These are phyloP conservation scores for Ogataea saltuana DNA, from an alignment of 805 yeast species.

Conservation along the genomic window DNA sequence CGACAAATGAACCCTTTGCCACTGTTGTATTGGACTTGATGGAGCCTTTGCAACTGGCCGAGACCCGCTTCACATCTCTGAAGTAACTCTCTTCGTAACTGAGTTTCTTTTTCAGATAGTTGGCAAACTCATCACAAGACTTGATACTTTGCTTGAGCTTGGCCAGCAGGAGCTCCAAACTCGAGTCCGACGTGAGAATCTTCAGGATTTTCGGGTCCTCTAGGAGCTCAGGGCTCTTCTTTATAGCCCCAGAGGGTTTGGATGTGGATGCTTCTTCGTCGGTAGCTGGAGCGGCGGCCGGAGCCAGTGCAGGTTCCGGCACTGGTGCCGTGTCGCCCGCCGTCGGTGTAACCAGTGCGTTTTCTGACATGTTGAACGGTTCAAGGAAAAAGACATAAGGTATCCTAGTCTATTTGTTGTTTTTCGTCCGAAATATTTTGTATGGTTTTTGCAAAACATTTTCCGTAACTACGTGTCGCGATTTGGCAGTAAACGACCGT, in stretches of 20 bases:
- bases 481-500: constrained; percentile 5
- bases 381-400: not conserved
- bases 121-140: constrained; percentile 83
- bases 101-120: constrained; percentile 76
- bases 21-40: constrained; percentile 42
- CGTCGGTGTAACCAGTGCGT: not conserved
- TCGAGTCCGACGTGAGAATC: constrained; percentile 67
- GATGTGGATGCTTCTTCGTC: not conserved
- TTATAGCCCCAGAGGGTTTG: not conserved
- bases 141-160: constrained; percentile 77
- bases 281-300: not conserved
- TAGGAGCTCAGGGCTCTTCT: constrained; percentile 39
- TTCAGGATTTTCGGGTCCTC: constrained; percentile 51
- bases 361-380: constrained; percentile 1
- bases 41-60: constrained; percentile 43
- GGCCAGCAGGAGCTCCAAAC: constrained; percentile 68
- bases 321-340: not conserved
- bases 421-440: not conserved
- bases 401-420: not conserved
- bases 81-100: constrained; percentile 76
- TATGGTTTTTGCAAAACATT: not conserved
- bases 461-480: constrained; percentile 5
- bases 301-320: not conserved
- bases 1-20: constrained; percentile 51
- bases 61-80: constrained; percentile 70